These are phyloP conservation scores for Ceratobasidium sp. DNA, from an alignment of 1,284 basidiomycete species.

Conservation along the genomic window DNA sequence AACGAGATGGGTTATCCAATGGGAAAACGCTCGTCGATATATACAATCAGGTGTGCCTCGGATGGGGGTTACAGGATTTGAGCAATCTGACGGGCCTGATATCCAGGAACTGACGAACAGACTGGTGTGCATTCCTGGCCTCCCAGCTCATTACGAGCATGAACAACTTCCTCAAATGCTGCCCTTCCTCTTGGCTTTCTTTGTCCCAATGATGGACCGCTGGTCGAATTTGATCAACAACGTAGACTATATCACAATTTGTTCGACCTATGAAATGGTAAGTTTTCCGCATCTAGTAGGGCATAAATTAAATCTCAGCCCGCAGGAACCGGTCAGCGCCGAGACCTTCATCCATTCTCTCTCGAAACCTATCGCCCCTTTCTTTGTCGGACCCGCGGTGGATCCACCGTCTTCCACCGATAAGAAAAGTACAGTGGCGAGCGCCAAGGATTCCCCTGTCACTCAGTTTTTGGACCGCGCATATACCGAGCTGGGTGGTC, in stretches of 20 bases:
- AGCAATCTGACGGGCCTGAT: neutral
- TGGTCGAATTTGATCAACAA: slow-evolving; percentile 14
- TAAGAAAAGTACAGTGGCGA: neutral
- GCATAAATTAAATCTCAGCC: no score
- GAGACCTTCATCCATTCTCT: neutral
- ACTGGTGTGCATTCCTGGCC: slow-evolving; percentile 15
- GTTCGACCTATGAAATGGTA: slow-evolving; percentile 22
- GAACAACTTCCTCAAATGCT: slow-evolving; percentile 17
- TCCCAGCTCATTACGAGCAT: slow-evolving; percentile 23
- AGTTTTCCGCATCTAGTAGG: neutral
- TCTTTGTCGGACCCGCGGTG: slow-evolving; percentile 8
- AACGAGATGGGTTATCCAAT: neutral
- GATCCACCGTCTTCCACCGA: neutral
- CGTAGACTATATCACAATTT: neutral
- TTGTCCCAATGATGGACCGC: neutral
- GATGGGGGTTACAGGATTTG: no score
- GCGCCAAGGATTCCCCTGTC: neutral
- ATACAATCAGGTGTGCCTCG: neutral
- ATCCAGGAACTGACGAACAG: slow-evolving; percentile 19
- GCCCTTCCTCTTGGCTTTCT: neutral
- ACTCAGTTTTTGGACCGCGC: slow-evolving; percentile 36
- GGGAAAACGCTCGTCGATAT: slow-evolving; percentile 2
- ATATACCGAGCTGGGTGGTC: slow-evolving; percentile 18
- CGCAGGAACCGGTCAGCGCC: slow-evolving; percentile 20
- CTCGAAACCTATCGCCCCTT: neutral